phyloP scores from a whole-genome alignment of 257 asterid species.

The Handroanthus guayacan region DNA sequence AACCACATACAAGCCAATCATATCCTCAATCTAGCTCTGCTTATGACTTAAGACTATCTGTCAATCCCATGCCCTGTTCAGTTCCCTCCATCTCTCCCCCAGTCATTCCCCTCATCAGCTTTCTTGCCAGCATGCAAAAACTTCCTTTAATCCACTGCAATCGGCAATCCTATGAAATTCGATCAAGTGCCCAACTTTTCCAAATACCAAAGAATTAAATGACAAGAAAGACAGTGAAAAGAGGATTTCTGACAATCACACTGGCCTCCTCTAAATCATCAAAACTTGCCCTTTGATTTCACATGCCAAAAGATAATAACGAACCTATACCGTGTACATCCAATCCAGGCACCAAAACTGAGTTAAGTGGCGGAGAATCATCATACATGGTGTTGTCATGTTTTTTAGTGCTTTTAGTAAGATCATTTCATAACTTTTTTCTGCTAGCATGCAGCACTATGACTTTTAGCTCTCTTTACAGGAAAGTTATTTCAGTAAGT shows the following conservation, averaged over 20 bases:
- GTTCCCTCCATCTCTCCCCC: slow-evolving; percentile 10
- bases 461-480: slow-evolving; percentile 23
- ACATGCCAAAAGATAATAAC: slow-evolving; percentile 7
- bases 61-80: background rate
- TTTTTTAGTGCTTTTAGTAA: background rate
- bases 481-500: background rate
- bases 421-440: background rate
- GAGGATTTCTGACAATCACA: background rate
- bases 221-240: background rate
- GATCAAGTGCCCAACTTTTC: background rate
- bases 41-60: background rate
- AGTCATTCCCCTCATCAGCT: slow-evolving; percentile 1
- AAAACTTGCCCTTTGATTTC: background rate
- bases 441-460: background rate
- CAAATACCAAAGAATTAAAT: background rate
- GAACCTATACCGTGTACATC: background rate
- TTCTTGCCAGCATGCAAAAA: background rate
- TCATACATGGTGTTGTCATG: background rate
- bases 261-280: slow-evolving; percentile 7
- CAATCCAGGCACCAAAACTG: background rate
- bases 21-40: slow-evolving; percentile 7
- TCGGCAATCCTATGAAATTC: background rate
- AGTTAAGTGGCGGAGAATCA: background rate
- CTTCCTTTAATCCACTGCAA: background rate
- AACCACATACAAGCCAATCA: background rate